Conservation (phyloP, 345 rosid genomes). For the Ricinus communis region DNA sequence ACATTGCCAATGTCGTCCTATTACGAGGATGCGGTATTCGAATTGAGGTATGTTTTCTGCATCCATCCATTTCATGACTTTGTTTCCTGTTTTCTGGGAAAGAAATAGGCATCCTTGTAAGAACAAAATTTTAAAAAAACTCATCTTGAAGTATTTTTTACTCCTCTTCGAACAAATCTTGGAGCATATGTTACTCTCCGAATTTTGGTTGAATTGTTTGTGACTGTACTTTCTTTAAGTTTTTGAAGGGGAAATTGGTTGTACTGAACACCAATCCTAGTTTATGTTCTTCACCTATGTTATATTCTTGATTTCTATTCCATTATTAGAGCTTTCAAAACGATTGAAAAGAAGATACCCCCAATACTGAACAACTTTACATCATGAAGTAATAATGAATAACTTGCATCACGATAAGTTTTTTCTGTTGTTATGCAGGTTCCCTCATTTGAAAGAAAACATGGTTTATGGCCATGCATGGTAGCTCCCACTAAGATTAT, state of each 20-base stretch:
- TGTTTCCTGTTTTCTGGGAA: background rate
- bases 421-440: constrained; percentile 42
- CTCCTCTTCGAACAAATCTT: too few relatives aligned
- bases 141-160: background rate
- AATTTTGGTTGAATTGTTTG: background rate
- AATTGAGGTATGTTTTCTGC: constrained; percentile 61
- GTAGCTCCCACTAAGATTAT: constrained; percentile 98
- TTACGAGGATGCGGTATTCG: constrained; percentile 94
- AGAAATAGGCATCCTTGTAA: background rate
- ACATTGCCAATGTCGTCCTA: constrained; percentile 81
- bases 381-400: background rate
- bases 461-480: constrained; percentile 92
- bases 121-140: background rate
- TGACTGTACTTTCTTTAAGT: background rate
- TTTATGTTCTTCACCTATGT: background rate
- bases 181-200: background rate
- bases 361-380: background rate
- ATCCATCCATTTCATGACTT: background rate
- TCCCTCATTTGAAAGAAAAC: constrained; percentile 70
- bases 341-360: background rate
- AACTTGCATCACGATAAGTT: background rate
- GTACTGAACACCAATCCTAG: background rate
- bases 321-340: background rate
- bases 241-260: background rate
- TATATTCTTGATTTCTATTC: background rate